These are phyloP conservation scores for Aspergillus carbonarius DNA, from an alignment of 2,329 filamentous ascomycete genomes.

Conservation along the genomic window DNA sequence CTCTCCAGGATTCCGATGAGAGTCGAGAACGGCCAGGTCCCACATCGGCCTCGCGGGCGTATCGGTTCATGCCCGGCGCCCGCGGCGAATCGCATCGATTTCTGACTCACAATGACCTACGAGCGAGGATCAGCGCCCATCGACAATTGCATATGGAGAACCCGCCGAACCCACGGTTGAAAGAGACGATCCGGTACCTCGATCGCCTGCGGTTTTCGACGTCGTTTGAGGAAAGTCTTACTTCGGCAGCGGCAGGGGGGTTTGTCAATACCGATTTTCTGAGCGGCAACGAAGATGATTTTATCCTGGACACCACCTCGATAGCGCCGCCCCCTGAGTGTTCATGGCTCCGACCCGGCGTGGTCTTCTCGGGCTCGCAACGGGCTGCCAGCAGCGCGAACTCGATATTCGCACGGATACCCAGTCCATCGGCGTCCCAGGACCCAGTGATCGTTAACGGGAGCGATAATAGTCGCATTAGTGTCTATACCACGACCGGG, in stretches of 20 bases:
- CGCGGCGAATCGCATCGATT: constrained; percentile 29
- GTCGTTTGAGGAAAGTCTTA: constrained; percentile 55
- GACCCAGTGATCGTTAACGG: constrained; percentile 39
- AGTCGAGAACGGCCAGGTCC: constrained; percentile 17
- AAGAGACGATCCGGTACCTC: constrained; percentile 62
- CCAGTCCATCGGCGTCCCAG: constrained; percentile 25
- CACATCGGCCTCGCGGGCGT: constrained; percentile 26
- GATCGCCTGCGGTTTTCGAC: constrained; percentile 56
- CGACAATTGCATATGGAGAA: constrained; percentile 37
- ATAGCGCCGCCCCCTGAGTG: constrained; percentile 54
- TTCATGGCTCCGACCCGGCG: constrained; percentile 63
- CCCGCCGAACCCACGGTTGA: constrained; percentile 44
- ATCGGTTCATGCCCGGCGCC: constrained; percentile 34
- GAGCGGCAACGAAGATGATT: constrained; percentile 54
- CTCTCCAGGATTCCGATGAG: constrained; percentile 27
- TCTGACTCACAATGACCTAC: constrained; percentile 35
- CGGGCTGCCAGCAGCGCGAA: constrained; percentile 48
- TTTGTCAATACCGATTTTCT: constrained; percentile 56
- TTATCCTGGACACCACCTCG: constrained; percentile 55
- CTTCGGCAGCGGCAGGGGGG: constrained; percentile 53
- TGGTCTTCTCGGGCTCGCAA: constrained; percentile 62
- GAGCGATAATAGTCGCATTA: constrained; percentile 34
- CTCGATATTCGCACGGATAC: constrained; percentile 29
- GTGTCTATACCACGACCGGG: constrained; percentile 38
- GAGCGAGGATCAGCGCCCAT: constrained; percentile 36